phyloP scores from a whole-genome alignment of 225 moss, liverwort and hornwort species.

The Marchantia paleacea region DNA sequence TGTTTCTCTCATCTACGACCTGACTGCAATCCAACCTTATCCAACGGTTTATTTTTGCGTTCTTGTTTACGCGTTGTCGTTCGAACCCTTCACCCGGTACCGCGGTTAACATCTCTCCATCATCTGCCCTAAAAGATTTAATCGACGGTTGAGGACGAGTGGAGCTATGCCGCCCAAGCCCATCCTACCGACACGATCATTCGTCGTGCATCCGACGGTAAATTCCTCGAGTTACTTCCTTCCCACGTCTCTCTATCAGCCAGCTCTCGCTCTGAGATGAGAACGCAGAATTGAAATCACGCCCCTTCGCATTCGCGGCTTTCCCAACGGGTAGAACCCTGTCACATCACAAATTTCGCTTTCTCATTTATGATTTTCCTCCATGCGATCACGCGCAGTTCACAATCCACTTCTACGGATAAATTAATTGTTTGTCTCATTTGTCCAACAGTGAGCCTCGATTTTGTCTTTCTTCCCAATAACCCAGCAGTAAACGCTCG shows the following conservation, averaged over 20 bases:
- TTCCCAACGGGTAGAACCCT: neutral
- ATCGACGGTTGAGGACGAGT: neutral
- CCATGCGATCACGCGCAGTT: neutral
- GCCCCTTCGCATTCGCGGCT: neutral
- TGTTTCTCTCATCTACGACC: neutral
- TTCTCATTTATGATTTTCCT: neutral
- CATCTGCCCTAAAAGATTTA: neutral
- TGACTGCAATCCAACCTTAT: neutral
- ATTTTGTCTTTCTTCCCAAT: neutral
- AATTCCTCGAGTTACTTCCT: neutral
- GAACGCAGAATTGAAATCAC: neutral
- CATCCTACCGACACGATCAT: neutral
- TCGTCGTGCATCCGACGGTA: neutral
- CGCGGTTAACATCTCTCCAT: neutral
- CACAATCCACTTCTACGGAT: neutral
- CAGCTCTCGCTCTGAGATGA: neutral
- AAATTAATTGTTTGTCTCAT: neutral
- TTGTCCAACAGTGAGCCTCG: neutral
- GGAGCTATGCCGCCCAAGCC: neutral
- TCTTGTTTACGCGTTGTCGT: neutral
- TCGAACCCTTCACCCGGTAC: neutral
- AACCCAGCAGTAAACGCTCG: neutral
- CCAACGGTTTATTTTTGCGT: neutral
- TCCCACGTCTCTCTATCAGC: neutral
- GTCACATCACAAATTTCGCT: slow-evolving; percentile 5